Base-by-base conservation (phyloP, 129 eudicot species). In the carrot (Daucus carota) region DNA sequence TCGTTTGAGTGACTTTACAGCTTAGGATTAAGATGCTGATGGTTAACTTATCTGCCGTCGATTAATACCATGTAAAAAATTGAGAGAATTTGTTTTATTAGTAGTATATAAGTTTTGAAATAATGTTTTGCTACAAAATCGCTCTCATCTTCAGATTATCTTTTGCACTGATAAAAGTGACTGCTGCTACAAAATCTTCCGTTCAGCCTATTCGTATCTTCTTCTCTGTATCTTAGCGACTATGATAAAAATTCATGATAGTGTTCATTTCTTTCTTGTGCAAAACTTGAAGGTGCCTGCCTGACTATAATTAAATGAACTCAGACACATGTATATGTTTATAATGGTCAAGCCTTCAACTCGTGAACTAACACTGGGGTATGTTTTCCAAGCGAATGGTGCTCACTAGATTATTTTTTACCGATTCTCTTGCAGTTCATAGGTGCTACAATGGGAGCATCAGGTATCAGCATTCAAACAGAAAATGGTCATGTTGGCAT, bases 391-490 rank as follows among this genome's bases (percentile, higher is more conserved):
- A 32, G 13, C 47, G 4, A 22, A 22, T 13, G 34, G 46, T 70
- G 74, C 41, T 14, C 52, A 42, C 66, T 60, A 17, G 42, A 47
- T 14, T 52, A 17, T 50, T 74, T 33, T 42, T 48, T 73, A 4
- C 17, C 32, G 45, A 75, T 48, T 6, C 75, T 48, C 57, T 76
- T 79, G 81, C 84, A 90, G 96, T 93, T 93, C 83, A 90, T 93
- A 65, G 98, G 98, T 44, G 98, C 98, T 26, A 88, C 95, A 57
- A 83, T 90, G 90, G 96, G 96, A 18, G 80, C 90, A 20, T 75
- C 98, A 26, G 95, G 84, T 77, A 87, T 93, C 22, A 90, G 83
- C 85, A 86, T 93, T 66, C 96, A 88, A 45, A 87, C 90, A 70
- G 95, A 93, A 36, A 78, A 82, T 46, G 92, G 92, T 69, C 91